Conservation (phyloP, 176 grass and related monocot genomes). For the Triticum urartu region DNA sequence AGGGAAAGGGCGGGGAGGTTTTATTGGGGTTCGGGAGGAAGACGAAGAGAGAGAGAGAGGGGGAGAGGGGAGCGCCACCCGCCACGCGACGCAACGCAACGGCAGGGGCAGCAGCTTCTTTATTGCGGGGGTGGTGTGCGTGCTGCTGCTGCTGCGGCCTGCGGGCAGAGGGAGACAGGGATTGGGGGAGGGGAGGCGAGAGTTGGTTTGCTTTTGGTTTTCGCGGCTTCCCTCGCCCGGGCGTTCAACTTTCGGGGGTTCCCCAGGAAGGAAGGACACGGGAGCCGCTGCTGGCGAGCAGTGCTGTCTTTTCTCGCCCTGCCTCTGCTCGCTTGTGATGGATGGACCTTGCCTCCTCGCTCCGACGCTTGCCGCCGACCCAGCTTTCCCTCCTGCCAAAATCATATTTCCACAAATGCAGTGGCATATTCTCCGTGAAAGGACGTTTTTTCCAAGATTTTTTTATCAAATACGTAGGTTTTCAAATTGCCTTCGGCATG, state of each 20-base stretch:
- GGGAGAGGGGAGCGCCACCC: not conserved
- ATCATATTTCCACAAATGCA: too few species aligned
- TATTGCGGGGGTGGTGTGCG: constrained; percentile 19
- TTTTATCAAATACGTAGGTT: too few species aligned
- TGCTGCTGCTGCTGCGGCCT: not conserved
- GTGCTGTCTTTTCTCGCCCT: too few species aligned
- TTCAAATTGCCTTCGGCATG: too few species aligned
- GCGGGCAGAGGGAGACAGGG: not conserved
- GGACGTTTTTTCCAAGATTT: too few species aligned
- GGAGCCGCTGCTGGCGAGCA: too few species aligned
- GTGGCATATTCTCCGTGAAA: too few species aligned
- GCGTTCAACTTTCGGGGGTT: constrained; percentile 17
- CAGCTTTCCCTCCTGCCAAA: too few species aligned
- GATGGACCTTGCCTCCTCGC: too few species aligned
- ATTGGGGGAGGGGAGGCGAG: not conserved
- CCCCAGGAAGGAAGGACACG: too few species aligned
- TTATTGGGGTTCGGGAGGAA: constrained; percentile 43
- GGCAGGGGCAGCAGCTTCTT: constrained; percentile 14
- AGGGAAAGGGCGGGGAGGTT: constrained; percentile 26
- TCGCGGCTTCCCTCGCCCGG: not conserved
- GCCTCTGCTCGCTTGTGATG: too few species aligned
- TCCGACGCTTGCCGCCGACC: too few species aligned
- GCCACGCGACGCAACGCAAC: constrained; percentile 4
- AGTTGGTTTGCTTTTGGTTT: constrained; percentile 2
- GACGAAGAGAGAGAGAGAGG: not conserved